Base-by-base conservation (phyloP, 805 yeast genomes). In the Yarrowia bubula region DNA sequence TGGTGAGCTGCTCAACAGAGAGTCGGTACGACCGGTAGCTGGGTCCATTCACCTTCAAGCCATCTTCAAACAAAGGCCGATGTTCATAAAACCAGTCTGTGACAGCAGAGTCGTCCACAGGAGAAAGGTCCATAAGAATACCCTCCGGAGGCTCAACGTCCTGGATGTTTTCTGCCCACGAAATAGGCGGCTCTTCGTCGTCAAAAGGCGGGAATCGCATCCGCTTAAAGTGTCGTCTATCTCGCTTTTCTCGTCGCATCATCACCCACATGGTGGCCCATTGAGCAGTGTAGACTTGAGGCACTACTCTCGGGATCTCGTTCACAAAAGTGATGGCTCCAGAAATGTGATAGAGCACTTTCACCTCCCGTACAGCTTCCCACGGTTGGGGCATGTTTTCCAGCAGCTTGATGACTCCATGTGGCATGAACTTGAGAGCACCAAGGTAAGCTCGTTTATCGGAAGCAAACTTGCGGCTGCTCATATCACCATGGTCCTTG, bases 331-430 rank as follows among this genome's bases (percentile, higher is more conserved):
- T 91, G 17, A 95, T 88, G 13, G 99, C 98, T 31, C 99, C 99
- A 0, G 95, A 85, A 18, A 83, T 82, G 72, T 95, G 99, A 74
- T 95, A 95, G 46, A 93, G 75, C 7, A 93, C 98, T 66, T 83
- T 85, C 22, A 95, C 98, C 48, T 89, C 96, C 67, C 89, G 89
- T 1, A 83, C 78, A 62, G 85, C 83, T 74, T 95, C 98, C 99
- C 99, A 95, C 0, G 99, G 99, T 73, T 92, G 96, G 0, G 99
- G 99, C 93, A 95, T 93, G 72, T 91, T 92, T 71, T 95, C 99
- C 43, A 95, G 73, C 43, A 95, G 81, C 75, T 95, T 95, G 69
- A 92, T 75, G 3, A 92, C 83, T 0, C 99, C 97, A 76, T 93
- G 98, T 0, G 99, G 99, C 87, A 96, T 83, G 77, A 88, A 96